These are phyloP conservation scores for Aspergillus cristatus DNA, from an alignment of 495 filamentous ascomycete genomes.

Conservation along the genomic window DNA sequence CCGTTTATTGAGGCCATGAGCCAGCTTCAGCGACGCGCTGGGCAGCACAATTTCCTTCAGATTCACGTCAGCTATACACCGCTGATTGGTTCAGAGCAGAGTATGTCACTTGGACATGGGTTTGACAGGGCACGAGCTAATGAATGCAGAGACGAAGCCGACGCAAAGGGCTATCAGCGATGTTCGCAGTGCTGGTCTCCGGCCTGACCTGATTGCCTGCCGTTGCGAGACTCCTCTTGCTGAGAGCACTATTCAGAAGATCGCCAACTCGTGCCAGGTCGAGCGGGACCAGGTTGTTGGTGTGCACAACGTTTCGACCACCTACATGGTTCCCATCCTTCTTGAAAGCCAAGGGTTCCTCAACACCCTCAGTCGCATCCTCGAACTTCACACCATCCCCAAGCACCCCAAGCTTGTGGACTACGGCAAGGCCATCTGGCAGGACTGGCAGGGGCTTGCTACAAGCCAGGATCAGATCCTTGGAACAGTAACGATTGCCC, in stretches of 20 bases:
- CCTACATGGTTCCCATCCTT: slow-evolving; percentile 87
- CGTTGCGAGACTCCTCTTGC: slow-evolving; percentile 71
- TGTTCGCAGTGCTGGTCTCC: slow-evolving; percentile 69
- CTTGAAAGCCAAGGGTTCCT: slow-evolving; percentile 73
- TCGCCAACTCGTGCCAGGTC: slow-evolving; percentile 79
- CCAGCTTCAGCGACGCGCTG: slow-evolving; percentile 62
- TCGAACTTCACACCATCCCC: slow-evolving; percentile 34
- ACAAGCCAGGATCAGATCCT: slow-evolving; percentile 48
- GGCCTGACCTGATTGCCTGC: slow-evolving; percentile 89
- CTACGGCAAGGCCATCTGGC: slow-evolving; percentile 58
- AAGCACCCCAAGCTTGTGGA: slow-evolving; percentile 38
- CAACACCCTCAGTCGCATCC: slow-evolving; percentile 45
- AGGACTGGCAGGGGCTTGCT: slow-evolving; percentile 63
- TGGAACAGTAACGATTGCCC: slow-evolving; percentile 67
- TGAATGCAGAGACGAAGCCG: slow-evolving; percentile 65
- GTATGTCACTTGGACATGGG: too few relatives aligned
- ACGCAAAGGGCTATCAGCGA: slow-evolving; percentile 84
- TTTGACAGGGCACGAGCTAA: too few relatives aligned
- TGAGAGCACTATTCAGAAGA: slow-evolving; percentile 70
- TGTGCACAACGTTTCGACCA: slow-evolving; percentile 76
- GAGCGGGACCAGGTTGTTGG: slow-evolving; percentile 70
- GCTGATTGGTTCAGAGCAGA: slow-evolving; percentile 61
- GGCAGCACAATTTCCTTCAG: slow-evolving; percentile 73
- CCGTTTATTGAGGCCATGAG: slow-evolving; percentile 84
- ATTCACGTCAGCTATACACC: slow-evolving; percentile 81